Conservation (phyloP, 768 basidiomycete species). For the Macrolepiota fuliginosa region DNA sequence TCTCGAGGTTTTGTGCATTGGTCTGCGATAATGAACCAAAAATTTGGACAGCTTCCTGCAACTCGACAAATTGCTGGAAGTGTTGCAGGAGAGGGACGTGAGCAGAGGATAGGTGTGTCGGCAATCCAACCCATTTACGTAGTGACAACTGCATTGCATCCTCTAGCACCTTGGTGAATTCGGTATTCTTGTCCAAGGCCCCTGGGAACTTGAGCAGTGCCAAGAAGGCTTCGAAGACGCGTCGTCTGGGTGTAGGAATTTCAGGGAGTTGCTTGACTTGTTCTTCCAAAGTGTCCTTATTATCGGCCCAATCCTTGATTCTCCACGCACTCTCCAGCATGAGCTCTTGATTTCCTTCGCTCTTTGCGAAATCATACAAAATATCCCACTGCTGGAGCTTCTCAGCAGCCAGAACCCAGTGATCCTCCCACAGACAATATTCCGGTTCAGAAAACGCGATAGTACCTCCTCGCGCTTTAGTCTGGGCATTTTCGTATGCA, state of each 20-base stretch:
- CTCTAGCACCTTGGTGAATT: slow-evolving; percentile 87
- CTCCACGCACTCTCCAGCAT: slow-evolving; percentile 96
- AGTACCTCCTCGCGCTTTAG: slow-evolving; percentile 72
- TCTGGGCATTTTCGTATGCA: slow-evolving; percentile 89
- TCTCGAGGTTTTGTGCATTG: slow-evolving; percentile 85
- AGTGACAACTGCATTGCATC: slow-evolving; percentile 96
- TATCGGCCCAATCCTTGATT: slow-evolving; percentile 86
- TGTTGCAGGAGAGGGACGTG: slow-evolving; percentile 95
- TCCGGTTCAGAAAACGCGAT: slow-evolving; percentile 93
- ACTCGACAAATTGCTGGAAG: slow-evolving; percentile 98
- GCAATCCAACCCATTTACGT: slow-evolving; percentile 93
- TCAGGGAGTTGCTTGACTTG: slow-evolving; percentile 80
- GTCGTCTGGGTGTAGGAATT: slow-evolving; percentile 89
- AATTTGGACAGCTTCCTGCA: slow-evolving; percentile 93
- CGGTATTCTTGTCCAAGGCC: slow-evolving; percentile 78
- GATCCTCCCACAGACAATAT: slow-evolving; percentile 98
- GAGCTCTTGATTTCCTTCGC: slow-evolving; percentile 88
- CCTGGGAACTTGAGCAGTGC: slow-evolving; percentile 83
- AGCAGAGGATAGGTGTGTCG: slow-evolving; percentile 81
- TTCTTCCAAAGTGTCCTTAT: slow-evolving; percentile 74
- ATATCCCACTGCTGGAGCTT: slow-evolving; percentile 99
- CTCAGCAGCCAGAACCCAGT: slow-evolving; percentile 94
- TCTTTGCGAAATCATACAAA: slow-evolving; percentile 84
- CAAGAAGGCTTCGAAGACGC: slow-evolving; percentile 96
- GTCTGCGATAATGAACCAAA: slow-evolving; percentile 89